Percentiles rank a stretch among this genome's conserved stretches.
Conservation (phyloP, 306 rosid species). For the Ziziphus jujuba region DNA sequence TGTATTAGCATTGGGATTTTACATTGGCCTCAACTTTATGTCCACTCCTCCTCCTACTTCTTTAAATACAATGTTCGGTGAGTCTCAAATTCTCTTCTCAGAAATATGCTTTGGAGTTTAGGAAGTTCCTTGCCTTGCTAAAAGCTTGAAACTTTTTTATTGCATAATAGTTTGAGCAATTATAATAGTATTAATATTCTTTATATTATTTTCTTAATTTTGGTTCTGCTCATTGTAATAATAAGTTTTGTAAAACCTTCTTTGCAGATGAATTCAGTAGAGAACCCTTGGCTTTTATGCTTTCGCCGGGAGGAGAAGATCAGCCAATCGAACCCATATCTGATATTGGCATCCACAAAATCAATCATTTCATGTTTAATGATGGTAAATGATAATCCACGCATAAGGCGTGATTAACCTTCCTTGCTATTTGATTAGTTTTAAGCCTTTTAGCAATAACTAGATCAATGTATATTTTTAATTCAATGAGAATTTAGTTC, state of each 20-base stretch:
- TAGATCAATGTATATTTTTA: too few relatives aligned
- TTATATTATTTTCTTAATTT: background rate
- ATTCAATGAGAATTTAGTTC: too few relatives aligned
- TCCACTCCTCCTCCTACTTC: slow-evolving; percentile 75
- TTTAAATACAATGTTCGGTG: slow-evolving; percentile 64
- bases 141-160: background rate
- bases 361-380: slow-evolving; percentile 2
- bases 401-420: background rate
- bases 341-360: background rate
- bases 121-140: background rate
- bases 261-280: slow-evolving; percentile 75
- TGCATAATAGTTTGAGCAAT: background rate
- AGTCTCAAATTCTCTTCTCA: slow-evolving; percentile 22
- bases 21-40: slow-evolving; percentile 87
- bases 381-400: background rate
- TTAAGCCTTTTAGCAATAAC: too few relatives aligned
- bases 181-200: background rate
- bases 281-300: slow-evolving; percentile 49
- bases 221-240: background rate
- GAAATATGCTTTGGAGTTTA: background rate
- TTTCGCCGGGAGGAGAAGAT: slow-evolving; percentile 44
- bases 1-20: slow-evolving; percentile 58
- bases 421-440: too few relatives aligned
- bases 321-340: slow-evolving; percentile 60
- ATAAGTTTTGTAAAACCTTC: background rate